These are phyloP conservation scores for Amphicarpaea edgeworthii DNA, from an alignment of 306 rosid genomes.

Conservation along the genomic window DNA sequence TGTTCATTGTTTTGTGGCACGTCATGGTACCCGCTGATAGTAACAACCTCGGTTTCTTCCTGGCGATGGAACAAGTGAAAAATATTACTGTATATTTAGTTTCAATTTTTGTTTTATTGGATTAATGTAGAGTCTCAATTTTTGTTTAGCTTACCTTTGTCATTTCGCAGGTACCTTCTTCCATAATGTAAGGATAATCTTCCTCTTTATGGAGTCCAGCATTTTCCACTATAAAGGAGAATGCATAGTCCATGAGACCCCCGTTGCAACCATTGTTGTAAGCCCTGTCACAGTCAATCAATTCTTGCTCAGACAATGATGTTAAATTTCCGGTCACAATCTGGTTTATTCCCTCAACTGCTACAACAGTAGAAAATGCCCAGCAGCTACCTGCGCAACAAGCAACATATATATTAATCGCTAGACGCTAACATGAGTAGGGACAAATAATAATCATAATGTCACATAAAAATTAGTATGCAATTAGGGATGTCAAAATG, in stretches of 20 bases:
- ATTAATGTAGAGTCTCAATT: not conserved
- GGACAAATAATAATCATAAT: too few species aligned
- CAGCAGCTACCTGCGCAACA: slow-evolving; percentile 75
- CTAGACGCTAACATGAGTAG: not conserved
- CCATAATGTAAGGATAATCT: slow-evolving; percentile 83
- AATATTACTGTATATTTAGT: not conserved
- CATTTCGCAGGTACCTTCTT: slow-evolving; percentile 83
- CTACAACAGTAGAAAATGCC: slow-evolving; percentile 79
- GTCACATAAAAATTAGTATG: too few species aligned
- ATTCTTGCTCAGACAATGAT: slow-evolving; percentile 69
- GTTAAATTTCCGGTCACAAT: slow-evolving; percentile 71
- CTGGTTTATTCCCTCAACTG: slow-evolving; percentile 75
- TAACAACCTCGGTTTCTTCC: slow-evolving; percentile 66
- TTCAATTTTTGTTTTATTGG: not conserved
- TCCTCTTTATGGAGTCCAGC: slow-evolving; percentile 76
- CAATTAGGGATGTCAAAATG: too few species aligned
- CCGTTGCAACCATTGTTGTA: slow-evolving; percentile 79
- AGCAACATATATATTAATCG: not conserved
- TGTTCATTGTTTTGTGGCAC: slow-evolving; percentile 85
- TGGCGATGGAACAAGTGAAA: slow-evolving; percentile 42
- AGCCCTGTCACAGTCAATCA: slow-evolving; percentile 71
- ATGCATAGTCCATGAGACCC: slow-evolving; percentile 82
- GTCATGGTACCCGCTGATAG: slow-evolving; percentile 81
- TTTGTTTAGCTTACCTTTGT: slow-evolving; percentile 56
- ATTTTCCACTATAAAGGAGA: slow-evolving; percentile 55